phyloP scores from a whole-genome alignment of 768 basidiomycete species.

The Boletus eberwhitei region DNA sequence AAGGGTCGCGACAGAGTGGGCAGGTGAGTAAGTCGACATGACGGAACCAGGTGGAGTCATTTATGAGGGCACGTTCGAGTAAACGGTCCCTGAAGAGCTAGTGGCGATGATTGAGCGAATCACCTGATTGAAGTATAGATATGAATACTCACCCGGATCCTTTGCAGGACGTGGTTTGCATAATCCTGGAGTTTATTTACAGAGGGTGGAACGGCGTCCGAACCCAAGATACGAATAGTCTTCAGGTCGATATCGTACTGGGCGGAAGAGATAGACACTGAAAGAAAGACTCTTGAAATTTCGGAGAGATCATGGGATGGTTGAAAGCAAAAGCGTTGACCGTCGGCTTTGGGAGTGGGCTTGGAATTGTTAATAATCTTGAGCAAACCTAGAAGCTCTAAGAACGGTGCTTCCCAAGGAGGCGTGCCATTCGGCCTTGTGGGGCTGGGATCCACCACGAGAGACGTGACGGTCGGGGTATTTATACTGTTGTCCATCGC shows the following conservation, averaged over 20 bases:
- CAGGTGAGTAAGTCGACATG: slow-evolving; percentile 12
- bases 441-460: neutral
- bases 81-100: slow-evolving; percentile 11
- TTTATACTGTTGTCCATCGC: neutral
- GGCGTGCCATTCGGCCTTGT: neutral
- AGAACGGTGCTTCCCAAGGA: slow-evolving; percentile 11
- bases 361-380: neutral
- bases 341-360: neutral
- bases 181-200: slow-evolving; percentile 10
- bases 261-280: neutral
- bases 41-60: slow-evolving; percentile 1
- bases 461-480: slow-evolving; percentile 4
- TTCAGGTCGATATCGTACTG: slow-evolving; percentile 10
- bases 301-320: slow-evolving; percentile 9
- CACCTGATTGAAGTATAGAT: neutral
- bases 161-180: slow-evolving; percentile 4
- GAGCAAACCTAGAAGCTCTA: slow-evolving; percentile 9
- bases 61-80: neutral
- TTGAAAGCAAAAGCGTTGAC: slow-evolving; percentile 13
- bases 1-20: slow-evolving; percentile 1
- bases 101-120: neutral
- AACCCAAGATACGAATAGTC: neutral
- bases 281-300: slow-evolving; percentile 13
- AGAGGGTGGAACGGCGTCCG: neutral
- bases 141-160: neutral